Evolutionary conservation across 1,284 basidiomycete species (phyloP), one percentile per base, ranked within the genome.

Genomic region (Papiliotrema nemorosa): DNA sequence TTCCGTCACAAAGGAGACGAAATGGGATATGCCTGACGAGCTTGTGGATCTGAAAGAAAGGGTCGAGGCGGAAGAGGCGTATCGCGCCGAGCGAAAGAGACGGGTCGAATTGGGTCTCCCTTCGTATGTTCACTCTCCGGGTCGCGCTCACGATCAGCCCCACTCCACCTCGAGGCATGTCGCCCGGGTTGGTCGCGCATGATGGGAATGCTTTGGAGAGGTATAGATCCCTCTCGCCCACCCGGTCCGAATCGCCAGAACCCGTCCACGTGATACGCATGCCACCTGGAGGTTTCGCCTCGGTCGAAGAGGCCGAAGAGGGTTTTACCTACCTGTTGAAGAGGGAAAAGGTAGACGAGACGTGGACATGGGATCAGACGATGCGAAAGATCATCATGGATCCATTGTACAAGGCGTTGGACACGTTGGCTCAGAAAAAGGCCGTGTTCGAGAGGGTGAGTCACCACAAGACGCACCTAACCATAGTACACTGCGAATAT

Each of bases 361-460:
- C 81, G 59, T 97, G 90, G 88, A 93, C 90, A 20, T 99, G 96
- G 96, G 96, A 99, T 73, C 85, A 90, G 76, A 92, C 93, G 42
- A 96, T 98, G 88, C 83, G 94, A 64, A 87, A 88, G 62, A 91
- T 96, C 73, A 93, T 99, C 75, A 97, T 92, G 61, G 94, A 98
- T 77, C 93, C 96, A 34, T 77, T 97, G 59, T 98, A 97, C 78
- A 96, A 93, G 77, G 87, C 91, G 44, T 79, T 98, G 54, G 90
- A 89, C 69, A 90, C 88, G 40, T 79, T 97, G 45, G 88, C 90
- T 3, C 91, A 98, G 76, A 93, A 94, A 78, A 97, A 97, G 76
- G 79, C 84, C 41, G 85, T 86, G 42, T 99, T 86, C 82, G 87
- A 91, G 72, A 92, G 91, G 81, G 90, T 89, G 44, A 36, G 80